Conservation (phyloP, 768 basidiomycete species). For the Rubroboletus pulcherrimus region DNA sequence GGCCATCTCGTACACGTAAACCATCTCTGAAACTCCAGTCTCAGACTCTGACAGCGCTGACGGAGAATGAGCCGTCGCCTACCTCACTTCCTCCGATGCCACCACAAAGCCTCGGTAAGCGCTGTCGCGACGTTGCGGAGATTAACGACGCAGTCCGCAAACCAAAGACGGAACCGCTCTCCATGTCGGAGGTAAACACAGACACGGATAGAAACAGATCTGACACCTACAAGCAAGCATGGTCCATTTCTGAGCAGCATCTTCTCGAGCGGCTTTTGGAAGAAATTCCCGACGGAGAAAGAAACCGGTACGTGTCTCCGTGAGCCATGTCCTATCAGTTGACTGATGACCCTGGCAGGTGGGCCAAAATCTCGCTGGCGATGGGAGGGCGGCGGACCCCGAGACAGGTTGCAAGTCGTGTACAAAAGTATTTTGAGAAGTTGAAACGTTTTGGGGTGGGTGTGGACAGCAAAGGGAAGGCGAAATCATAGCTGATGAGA, state of each 20-base stretch:
- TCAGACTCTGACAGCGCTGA: constrained; percentile 9
- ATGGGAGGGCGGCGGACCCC: constrained; percentile 78
- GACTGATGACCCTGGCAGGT: constrained; percentile 40
- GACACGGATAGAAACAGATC: constrained; percentile 24
- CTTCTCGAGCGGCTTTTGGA: constrained; percentile 69
- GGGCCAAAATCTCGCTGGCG: constrained; percentile 76
- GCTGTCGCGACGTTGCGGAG: constrained; percentile 21
- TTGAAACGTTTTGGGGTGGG: constrained; percentile 69
- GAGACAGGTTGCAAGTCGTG: constrained; percentile 82
- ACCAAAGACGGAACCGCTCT: constrained; percentile 13
- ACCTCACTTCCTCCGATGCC: constrained; percentile 11
- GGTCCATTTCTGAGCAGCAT: constrained; percentile 75
- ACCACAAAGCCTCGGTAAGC: constrained; percentile 25
- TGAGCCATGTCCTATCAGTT: not conserved
- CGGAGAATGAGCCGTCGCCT: constrained; percentile 9
- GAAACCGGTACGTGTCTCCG: constrained; percentile 53
- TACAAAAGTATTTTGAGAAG: constrained; percentile 87
- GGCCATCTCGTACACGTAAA: constrained; percentile 27
- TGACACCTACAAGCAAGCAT: constrained; percentile 81
- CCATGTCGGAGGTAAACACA: constrained; percentile 16
- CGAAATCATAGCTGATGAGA: constrained; percentile 14
- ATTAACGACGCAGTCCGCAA: constrained; percentile 15
- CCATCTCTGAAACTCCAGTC: constrained; percentile 30
- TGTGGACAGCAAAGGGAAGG: constrained; percentile 29
- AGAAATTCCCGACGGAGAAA: constrained; percentile 73